A percentile compares a stretch with the other conserved stretches of the same genome.
Conservation (phyloP, 257 asterid genomes). For the Coffea eugenioides region DNA sequence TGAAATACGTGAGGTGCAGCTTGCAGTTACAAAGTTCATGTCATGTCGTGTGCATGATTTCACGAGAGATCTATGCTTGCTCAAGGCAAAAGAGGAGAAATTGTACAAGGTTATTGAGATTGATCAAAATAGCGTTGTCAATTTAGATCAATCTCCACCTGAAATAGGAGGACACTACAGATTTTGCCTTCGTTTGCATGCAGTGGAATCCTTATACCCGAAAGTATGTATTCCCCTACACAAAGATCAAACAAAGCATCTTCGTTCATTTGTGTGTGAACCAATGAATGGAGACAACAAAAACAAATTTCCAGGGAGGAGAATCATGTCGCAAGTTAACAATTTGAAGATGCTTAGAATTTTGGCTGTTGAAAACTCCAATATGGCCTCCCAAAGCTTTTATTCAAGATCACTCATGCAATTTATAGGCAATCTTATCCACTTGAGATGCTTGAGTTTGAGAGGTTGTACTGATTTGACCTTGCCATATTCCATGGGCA, state of each 20-base stretch:
- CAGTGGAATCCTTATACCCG: neutral
- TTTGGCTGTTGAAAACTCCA: neutral
- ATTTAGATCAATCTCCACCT: no score
- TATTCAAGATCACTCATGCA: no score
- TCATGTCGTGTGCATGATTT: neutral
- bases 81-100: neutral
- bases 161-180: neutral
- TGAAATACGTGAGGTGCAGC: neutral
- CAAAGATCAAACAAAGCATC: neutral
- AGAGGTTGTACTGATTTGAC: neutral
- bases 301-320: neutral
- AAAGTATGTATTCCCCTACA: neutral
- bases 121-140: neutral
- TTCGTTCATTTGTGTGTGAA: neutral
- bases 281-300: neutral
- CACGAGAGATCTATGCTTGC: neutral
- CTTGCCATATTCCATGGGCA: neutral
- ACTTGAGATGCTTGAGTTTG: neutral
- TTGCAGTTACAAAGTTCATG: neutral
- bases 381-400: no score
- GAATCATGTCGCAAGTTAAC: neutral
- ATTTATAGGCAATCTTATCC: neutral
- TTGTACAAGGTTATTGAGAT: neutral
- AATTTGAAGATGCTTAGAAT: constrained; percentile 1
- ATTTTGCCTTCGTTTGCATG: neutral